phyloP scores from a whole-genome alignment of 176 grass and related monocot species.

The Musa acuminata region DNA sequence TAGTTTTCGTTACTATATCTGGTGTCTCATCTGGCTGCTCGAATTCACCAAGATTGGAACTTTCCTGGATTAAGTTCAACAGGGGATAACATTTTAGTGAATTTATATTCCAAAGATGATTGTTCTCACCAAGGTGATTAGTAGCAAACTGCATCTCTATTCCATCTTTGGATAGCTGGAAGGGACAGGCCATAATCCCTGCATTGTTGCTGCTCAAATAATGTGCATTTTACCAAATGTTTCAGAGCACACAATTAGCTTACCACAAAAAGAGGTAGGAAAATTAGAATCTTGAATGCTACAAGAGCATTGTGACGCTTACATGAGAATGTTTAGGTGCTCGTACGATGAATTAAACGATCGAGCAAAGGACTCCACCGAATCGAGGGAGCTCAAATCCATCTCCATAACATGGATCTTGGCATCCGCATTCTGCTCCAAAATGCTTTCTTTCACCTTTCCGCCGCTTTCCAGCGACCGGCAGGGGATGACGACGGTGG shows the following conservation, averaged over 20 bases:
- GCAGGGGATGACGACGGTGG: background rate
- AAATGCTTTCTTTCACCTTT: constrained; percentile 1
- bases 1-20: background rate
- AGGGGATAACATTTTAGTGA: background rate
- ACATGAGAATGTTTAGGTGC: constrained; percentile 12
- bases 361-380: background rate
- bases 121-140: background rate
- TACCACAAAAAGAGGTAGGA: background rate
- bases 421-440: background rate
- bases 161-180: constrained; percentile 9
- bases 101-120: background rate
- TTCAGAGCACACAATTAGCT: no score
- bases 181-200: constrained; percentile 12
- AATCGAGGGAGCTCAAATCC: constrained; percentile 3
- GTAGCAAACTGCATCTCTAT: constrained; percentile 10
- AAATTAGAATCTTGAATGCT: background rate
- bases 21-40: background rate
- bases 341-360: background rate
- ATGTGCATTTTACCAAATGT: background rate
- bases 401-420: background rate
- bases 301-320: background rate
- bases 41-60: background rate
- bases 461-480: background rate
- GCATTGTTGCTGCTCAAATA: constrained; percentile 2
- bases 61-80: background rate